These are phyloP conservation scores for Datura wrightii DNA, from an alignment of 257 asterid species.

Conservation along the genomic window DNA sequence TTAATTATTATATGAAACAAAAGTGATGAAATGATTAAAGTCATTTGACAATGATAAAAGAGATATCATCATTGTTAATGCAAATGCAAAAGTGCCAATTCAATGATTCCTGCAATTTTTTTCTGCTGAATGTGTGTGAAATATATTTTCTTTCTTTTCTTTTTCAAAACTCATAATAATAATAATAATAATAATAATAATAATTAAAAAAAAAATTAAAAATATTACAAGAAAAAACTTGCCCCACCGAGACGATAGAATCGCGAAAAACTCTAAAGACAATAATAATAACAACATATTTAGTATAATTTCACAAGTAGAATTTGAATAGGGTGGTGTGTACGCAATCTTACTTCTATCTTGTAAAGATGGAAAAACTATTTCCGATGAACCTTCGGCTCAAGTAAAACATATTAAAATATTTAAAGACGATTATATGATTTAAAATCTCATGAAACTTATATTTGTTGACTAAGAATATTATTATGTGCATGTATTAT, in stretches of 20 bases:
- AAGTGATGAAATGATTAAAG: conserved; percentile 55
- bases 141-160: not conserved
- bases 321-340: no score
- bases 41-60: conserved; percentile 46
- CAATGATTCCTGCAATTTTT: conserved; percentile 46
- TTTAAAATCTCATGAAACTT: not conserved
- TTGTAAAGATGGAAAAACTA: no score
- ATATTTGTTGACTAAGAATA: not conserved
- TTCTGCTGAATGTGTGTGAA: conserved; percentile 49
- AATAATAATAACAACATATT: no score
- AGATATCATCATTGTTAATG: conserved; percentile 39
- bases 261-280: no score
- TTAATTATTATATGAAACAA: conserved; percentile 10
- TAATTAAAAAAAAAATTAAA: not conserved
- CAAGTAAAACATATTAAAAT: no score
- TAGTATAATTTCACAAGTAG: no score
- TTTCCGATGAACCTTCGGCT: no score
- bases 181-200: not conserved
- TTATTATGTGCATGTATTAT: not conserved
- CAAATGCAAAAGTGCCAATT: conserved; percentile 34
- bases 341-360: no score
- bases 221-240: no score
- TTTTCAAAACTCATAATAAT: conserved; percentile 27
- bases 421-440: not conserved
- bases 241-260: no score